Base-by-base conservation (phyloP, 352 stramenopile species). In the Pythium rishiriense region DNA sequence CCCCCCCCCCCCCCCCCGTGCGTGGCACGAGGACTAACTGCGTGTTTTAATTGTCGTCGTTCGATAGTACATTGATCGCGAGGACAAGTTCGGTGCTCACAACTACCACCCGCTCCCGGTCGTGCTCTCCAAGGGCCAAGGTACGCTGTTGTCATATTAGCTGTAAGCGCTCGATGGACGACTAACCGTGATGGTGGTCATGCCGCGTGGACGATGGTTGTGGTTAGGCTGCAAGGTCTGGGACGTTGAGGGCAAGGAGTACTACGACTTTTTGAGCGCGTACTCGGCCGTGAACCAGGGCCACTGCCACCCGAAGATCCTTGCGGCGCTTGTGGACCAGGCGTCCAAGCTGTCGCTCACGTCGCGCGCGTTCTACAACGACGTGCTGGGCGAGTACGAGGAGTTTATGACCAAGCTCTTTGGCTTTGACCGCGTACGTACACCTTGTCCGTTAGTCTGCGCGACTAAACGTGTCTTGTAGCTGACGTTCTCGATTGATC, bases 21-120 rank as follows among this genome's bases (percentile, higher is more conserved):
- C n/a, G 50, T 39, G 28, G n/a, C 39, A 3, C 7, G n/a, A 9
- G 15, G 19, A 55, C 51, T 58, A 46, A 48, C 35, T 11, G 33
- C 49, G 35, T 33, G n/a, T 24, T 43, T 43, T 24, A 19, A 15
- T 31, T 6, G 22, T 21, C 10, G 10, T 22, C 28, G 22, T n/a
- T 47, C 39, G 39, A 26, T 31, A 94, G 83, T 90, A 79, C 60
- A 95, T 95, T 45, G 81, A 88, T 17, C 78, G 83, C 25, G 90
- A 99, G 69, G 82, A 98, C 56, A 89, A 97, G 63, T 93, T 92
- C 62, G 96, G 97, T 3, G 97, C 97, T 22, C 91, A 99, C 71
- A 99, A 99, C 83, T 99, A 99, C 79, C 85, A 98, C 72, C 98
- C 98, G 43, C 76, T 99, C 33, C 97, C 97, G 9, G 97, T 99